These are phyloP conservation scores for Gloeophyllum trabeum DNA, from an alignment of 768 basidiomycete species.

Conservation along the genomic window DNA sequence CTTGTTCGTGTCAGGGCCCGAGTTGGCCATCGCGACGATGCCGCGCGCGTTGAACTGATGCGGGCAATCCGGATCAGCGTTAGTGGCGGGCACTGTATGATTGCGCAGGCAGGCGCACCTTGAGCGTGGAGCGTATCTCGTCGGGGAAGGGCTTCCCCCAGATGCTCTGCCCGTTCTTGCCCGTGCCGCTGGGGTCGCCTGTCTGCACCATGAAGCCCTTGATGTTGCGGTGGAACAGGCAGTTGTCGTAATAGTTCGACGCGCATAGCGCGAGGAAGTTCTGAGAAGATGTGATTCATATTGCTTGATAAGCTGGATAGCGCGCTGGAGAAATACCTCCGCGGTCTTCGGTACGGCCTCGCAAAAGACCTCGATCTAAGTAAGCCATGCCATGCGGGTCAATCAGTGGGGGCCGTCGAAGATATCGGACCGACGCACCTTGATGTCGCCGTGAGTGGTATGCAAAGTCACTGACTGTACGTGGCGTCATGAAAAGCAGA, in stretches of 20 bases:
- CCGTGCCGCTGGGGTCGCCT: conserved; percentile 80
- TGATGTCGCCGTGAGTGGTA: conserved; percentile 90
- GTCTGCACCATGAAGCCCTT: conserved; percentile 95
- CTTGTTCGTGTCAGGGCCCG: conserved; percentile 90
- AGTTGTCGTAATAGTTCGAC: conserved; percentile 75
- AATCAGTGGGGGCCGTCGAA: not conserved
- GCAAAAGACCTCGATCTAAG: conserved; percentile 91
- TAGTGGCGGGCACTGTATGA: not conserved
- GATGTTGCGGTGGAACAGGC: conserved; percentile 90
- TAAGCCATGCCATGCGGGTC: conserved; percentile 1
- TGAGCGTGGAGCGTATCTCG: conserved; percentile 88
- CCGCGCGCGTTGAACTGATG: conserved; percentile 88
- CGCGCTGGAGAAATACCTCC: conserved; percentile 42
- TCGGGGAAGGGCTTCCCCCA: conserved; percentile 91
- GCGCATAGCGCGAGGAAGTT: conserved; percentile 95
- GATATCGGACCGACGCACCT: conserved; percentile 35
- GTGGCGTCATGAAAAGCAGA: conserved; percentile 6
- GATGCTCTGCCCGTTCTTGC: conserved; percentile 94
- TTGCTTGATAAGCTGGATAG: not conserved
- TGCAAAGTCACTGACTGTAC: conserved; percentile 86
- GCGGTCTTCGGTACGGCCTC: conserved; percentile 93
- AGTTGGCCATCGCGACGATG: conserved; percentile 96
- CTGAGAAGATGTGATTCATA: conserved; percentile 26
- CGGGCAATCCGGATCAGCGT: not conserved
- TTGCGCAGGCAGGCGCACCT: conserved; percentile 33